Evolutionary conservation across 768 basidiomycete genomes (phyloP).

Genomic region (Boletus patriciae): DNA sequence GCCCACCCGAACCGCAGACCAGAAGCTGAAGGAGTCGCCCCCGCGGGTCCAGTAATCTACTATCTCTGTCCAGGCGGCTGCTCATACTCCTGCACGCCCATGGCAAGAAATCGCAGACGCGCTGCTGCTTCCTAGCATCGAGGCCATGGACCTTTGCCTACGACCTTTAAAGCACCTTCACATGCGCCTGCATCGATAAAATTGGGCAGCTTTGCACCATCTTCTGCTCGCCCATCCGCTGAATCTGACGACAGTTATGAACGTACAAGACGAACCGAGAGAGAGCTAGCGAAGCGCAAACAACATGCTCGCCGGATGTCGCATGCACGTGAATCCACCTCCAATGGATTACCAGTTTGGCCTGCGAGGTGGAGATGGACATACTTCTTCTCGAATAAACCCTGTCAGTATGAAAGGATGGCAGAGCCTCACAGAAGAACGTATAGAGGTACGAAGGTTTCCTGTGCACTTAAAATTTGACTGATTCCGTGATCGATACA

Average conservation of each 20-base stretch:
- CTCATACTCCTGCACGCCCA: slow-evolving; percentile 1
- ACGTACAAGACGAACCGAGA: slow-evolving; percentile 42
- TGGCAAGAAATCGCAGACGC: slow-evolving; percentile 36
- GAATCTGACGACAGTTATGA: slow-evolving; percentile 35
- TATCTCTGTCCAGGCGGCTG: not conserved
- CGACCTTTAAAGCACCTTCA: slow-evolving; percentile 61
- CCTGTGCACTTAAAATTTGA: not conserved
- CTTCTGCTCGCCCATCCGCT: slow-evolving; percentile 16
- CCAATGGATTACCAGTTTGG: slow-evolving; percentile 81
- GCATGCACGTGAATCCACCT: slow-evolving; percentile 64
- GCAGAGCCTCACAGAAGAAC: slow-evolving; percentile 72
- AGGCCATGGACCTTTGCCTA: slow-evolving; percentile 69
- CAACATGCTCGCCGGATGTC: slow-evolving; percentile 57
- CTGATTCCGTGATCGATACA: slow-evolving; percentile 25
- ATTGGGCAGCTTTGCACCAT: slow-evolving; percentile 44
- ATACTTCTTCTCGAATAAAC: slow-evolving; percentile 39
- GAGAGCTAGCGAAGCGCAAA: slow-evolving; percentile 51
- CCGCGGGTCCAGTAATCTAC: slow-evolving; percentile 36
- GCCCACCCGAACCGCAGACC: slow-evolving; percentile 57
- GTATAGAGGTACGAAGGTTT: slow-evolving; percentile 62
- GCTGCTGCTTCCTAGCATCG: slow-evolving; percentile 53
- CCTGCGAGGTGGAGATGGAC: slow-evolving; percentile 33
- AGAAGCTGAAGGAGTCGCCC: slow-evolving; percentile 57
- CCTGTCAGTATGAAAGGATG: slow-evolving; percentile 73
- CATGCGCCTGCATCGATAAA: slow-evolving; percentile 55